Evolutionary conservation across 768 basidiomycete species (phyloP).

Genomic region (Collybia nuda): DNA sequence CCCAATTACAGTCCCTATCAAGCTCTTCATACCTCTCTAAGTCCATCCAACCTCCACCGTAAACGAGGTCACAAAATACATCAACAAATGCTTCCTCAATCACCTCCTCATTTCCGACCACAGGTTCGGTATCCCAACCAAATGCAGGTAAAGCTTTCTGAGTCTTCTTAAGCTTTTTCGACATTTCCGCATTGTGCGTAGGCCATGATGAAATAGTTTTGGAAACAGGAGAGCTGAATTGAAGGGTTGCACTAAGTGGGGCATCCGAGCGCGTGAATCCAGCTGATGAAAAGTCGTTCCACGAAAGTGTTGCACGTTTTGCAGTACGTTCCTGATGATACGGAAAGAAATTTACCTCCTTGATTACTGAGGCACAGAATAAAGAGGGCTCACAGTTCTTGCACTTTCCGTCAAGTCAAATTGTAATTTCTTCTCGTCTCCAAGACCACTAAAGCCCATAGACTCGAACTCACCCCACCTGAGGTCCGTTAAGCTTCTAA

Average conservation of each 20-base stretch:
- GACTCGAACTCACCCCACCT: slow-evolving; percentile 93
- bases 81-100: slow-evolving; percentile 91
- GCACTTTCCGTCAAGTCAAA: slow-evolving; percentile 94
- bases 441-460: slow-evolving; percentile 69
- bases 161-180: slow-evolving; percentile 79
- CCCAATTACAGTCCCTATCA: slow-evolving; percentile 91
- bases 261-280: slow-evolving; percentile 83
- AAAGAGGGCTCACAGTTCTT: slow-evolving; percentile 43
- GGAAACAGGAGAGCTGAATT: slow-evolving; percentile 60
- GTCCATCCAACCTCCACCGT: slow-evolving; percentile 86
- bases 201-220: slow-evolving; percentile 71
- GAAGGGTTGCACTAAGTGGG: slow-evolving; percentile 76
- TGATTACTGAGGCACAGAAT: neutral
- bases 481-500: slow-evolving; percentile 79
- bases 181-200: slow-evolving; percentile 66
- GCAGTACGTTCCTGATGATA: slow-evolving; percentile 52
- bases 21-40: slow-evolving; percentile 68
- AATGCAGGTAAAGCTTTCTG: slow-evolving; percentile 83
- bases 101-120: slow-evolving; percentile 73
- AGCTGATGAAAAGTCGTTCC: slow-evolving; percentile 84
- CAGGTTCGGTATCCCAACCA: slow-evolving; percentile 89
- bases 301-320: slow-evolving; percentile 83
- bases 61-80: slow-evolving; percentile 80
- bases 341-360: neutral
- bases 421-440: slow-evolving; percentile 71